Evolutionary conservation across 805 yeast genomes (phyloP).

Genomic region (Wickerhamomyces strasburgensis): DNA sequence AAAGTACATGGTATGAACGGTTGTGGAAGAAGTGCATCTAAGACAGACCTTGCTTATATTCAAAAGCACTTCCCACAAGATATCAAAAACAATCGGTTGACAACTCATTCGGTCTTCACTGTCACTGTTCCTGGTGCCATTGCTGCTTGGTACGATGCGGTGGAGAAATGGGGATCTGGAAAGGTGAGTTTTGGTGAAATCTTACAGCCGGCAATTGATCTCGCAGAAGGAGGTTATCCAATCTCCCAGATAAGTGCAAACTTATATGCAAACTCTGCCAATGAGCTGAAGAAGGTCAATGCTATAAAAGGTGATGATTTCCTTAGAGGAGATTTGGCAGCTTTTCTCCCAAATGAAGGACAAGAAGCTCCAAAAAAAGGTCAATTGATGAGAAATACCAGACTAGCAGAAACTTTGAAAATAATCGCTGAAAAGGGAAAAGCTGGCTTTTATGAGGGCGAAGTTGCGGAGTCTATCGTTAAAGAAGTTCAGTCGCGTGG

Average conservation of each 20-base stretch:
- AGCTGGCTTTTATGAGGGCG: constrained; percentile 65
- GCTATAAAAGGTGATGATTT: constrained; percentile 28
- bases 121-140: constrained; percentile 77
- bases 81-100: constrained; percentile 44
- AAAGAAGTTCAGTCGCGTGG: constrained; percentile 46
- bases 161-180: constrained; percentile 69
- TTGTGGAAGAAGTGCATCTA: constrained; percentile 62
- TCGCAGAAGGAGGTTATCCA: constrained; percentile 66
- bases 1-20: constrained; percentile 68
- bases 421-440: constrained; percentile 52
- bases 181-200: constrained; percentile 54
- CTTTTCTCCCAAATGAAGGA: constrained; percentile 35
- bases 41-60: constrained; percentile 43
- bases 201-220: constrained; percentile 58
- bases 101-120: constrained; percentile 47
- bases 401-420: constrained; percentile 49
- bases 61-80: constrained; percentile 35
- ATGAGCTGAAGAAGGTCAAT: constrained; percentile 33
- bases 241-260: constrained; percentile 54
- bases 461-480: constrained; percentile 62
- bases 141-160: constrained; percentile 74
- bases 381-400: constrained; percentile 47
- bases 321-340: constrained; percentile 25
- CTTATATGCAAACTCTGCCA: constrained; percentile 41
- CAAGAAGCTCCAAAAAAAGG: constrained; percentile 53